Base-by-base conservation (phyloP, 106 monocot genomes). In the Posidonia australis region DNA sequence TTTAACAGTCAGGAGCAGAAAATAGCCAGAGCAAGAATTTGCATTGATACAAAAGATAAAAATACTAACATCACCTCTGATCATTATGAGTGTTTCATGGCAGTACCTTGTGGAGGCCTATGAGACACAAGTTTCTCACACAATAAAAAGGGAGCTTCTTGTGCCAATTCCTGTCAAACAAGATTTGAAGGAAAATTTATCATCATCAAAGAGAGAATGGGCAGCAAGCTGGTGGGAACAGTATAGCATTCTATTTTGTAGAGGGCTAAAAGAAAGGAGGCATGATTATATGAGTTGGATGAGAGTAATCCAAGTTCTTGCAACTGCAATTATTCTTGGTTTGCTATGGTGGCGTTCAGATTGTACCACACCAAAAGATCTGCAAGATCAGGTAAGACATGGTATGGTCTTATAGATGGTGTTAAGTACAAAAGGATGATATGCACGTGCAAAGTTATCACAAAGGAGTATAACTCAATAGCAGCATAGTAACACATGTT, bases 211-310 rank as follows among this genome's bases (percentile, higher is more conserved):
- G 30, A 79, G 92, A 78, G 88, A 92, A 25, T 92, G 92, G 92
- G 91, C 84, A 70, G 76, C 88, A 60, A 76, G 69, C 70, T 92
- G 92, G 92, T 70, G 82, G 66, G 73, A 92, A 64, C 92, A 92
- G 51, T 92, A 77, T 58, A 64, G 56, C 11, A 88, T 88, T 53
- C 68, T 92, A 28, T 80, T 88, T 52, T 74, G 72, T 16, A 88
- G 92, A 73, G 92, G 92, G 21, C 51, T 88, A 17, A 88, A 88
- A 51, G 88, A 92, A 80, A 80, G 88, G 73, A 68, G 82, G 23
- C 92, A 92, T 66, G 92, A 92, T 55, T 92, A 92, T 51, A 54
- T 92, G 46, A 92, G 88, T 44, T 85, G 82, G 84, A 88, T 88
- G 88, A 84, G 84, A 74, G 82, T 88, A 22, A 82, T 84, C 18